A percentile compares a stretch with the other conserved stretches of the same genome.
Conservation (phyloP, 2,329 filamentous ascomycete species). For the Pseudogymnoascus sp. region DNA sequence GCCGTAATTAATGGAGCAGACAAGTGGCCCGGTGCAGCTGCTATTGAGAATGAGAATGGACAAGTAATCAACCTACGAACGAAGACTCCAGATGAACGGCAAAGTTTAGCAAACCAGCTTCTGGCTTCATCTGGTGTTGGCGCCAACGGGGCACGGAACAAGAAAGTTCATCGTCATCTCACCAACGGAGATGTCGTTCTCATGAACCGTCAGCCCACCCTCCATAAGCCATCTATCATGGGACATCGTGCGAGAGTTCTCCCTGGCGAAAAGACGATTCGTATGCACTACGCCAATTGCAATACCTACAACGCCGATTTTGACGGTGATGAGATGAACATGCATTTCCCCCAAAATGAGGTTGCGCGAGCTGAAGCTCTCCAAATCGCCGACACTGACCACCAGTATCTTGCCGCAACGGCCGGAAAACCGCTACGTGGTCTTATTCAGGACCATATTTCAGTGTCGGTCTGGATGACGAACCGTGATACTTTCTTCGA, state of each 20-base stretch:
- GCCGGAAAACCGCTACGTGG: slow-evolving; percentile 89
- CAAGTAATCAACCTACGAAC: slow-evolving; percentile 81
- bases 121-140: slow-evolving; percentile 74
- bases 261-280: slow-evolving; percentile 91
- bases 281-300: slow-evolving; percentile 99
- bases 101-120: slow-evolving; percentile 86
- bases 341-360: slow-evolving; percentile 99
- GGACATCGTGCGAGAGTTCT: slow-evolving; percentile 88
- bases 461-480: slow-evolving; percentile 84
- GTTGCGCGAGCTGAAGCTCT: slow-evolving; percentile 87
- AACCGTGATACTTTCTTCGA: slow-evolving; percentile 89
- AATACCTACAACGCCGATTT: slow-evolving; percentile 99
- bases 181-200: slow-evolving; percentile 95
- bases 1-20: slow-evolving; percentile 92
- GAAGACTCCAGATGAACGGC: slow-evolving; percentile 81
- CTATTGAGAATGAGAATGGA: slow-evolving; percentile 93
- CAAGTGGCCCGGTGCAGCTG: slow-evolving; percentile 88
- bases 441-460: slow-evolving; percentile 97
- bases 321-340: slow-evolving; percentile 99
- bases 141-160: slow-evolving; percentile 72
- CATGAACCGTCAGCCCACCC: slow-evolving; percentile 97
- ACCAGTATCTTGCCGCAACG: slow-evolving; percentile 92
- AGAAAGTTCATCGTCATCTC: slow-evolving; percentile 94
- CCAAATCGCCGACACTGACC: slow-evolving; percentile 90
- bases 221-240: slow-evolving; percentile 99